A percentile compares a stretch with the other conserved stretches of the same genome.
Evolutionary conservation across 257 asterid species (phyloP).

Genomic region (Mitragyna speciosa): DNA sequence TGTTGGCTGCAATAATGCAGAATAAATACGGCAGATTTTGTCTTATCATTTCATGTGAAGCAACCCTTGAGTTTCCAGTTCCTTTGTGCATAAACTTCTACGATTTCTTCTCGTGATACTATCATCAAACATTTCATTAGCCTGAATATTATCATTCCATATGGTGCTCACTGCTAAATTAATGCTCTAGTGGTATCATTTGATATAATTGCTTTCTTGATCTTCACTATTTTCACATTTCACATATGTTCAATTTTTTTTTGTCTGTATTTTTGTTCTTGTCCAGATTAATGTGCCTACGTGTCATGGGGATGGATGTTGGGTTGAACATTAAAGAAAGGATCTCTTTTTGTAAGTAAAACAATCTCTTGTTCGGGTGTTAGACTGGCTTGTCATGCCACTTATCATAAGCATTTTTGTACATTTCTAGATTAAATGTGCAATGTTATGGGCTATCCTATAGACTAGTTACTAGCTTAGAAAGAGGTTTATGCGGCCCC

Average conservation of each 20-base stretch:
- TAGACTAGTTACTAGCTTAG: neutral
- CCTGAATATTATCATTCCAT: neutral
- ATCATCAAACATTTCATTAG: neutral
- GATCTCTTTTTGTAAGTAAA: conserved; percentile 74
- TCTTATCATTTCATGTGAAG: neutral
- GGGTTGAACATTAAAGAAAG: conserved; percentile 81
- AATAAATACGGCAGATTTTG: neutral
- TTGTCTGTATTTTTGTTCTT: neutral
- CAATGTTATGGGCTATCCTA: no score
- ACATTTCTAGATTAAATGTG: neutral
- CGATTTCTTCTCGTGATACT: neutral
- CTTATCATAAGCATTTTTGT: neutral
- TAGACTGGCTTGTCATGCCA: neutral
- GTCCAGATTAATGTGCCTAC: conserved; percentile 78
- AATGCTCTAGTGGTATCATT: conserved; percentile 5
- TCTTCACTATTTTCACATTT: neutral
- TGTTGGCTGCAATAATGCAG: neutral
- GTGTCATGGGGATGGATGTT: conserved; percentile 91
- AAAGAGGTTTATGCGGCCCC: neutral
- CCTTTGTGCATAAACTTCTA: neutral
- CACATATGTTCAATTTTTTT: neutral
- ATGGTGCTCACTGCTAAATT: neutral
- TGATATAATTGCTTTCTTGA: conserved; percentile 7
- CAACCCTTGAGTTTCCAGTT: neutral
- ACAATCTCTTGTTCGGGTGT: neutral